Evolutionary conservation across 2,329 filamentous ascomycete genomes (phyloP), one percentile per base, ranked within the genome.

Genomic region (Endocalyx cinctus): DNA sequence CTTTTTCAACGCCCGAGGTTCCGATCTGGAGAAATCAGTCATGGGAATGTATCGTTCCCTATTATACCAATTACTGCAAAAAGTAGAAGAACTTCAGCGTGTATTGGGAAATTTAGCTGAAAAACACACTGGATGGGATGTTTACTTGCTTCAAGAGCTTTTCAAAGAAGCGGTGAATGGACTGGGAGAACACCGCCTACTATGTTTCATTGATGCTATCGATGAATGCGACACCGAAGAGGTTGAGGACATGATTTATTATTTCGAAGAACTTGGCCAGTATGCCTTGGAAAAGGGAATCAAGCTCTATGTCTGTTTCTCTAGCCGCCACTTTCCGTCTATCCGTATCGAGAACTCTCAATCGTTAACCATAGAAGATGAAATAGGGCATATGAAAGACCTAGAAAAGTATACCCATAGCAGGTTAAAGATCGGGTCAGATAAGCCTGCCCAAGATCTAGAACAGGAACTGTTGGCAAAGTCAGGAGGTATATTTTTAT

Each of bases 401-500:
- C 20, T 23, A 8, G 20, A 23, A 23, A 23, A n/a, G 8, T 23
- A 23, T n/a, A 23, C n/a, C 8, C 8, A 8, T 8, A 23, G 8
- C 8, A 23, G 20, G n/a, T 8, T 23, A 8, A 8, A n/a, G n/a
- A 8, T 23, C 20, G 8, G 20, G n/a, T 8, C 8, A 23, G 8
- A 23, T 23, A 23, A 23, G 17, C 32, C 12, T 5, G 15, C 27
- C 8, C 4, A 3, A 7, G 10, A 12, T 28, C 20, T 41, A n/a
- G n/a, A 27, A 15, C 1, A 8, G 2, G 29, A 37, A n/a, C 17
- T 42, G 6, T 19, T 10, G 12, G 6, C 22, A 1, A 61, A 66
- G 18, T 57, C 62, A 7, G 39, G 57, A 12, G 56, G 47, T 10
- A 65, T 63, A 2, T 67, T 67, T 28, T 55, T 68, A 23, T 68